Evolutionary conservation across 169 alveolate genomes (phyloP), one percentile per base, ranked within the genome.

Genomic region (Amoebophrya sp.): DNA sequence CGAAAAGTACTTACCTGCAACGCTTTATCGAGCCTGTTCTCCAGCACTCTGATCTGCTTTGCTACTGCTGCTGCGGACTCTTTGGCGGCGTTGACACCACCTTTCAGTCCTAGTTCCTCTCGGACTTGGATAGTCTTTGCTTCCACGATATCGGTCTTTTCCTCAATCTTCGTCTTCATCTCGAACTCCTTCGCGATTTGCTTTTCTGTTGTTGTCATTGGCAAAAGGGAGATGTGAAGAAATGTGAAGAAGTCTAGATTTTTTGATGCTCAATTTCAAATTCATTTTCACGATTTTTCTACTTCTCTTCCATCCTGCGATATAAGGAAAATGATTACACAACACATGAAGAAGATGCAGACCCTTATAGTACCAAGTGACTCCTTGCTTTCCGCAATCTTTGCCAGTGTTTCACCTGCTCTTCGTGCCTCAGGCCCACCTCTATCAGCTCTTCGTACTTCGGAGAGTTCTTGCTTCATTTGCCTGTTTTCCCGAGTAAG

Each of bases 1-100:
- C 90, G 40, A 40, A 36, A 12, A 3, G 3, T 76, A 23, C 54
- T 29, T 18, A 41, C 95, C 92, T 95, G 95, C 92, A 94, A 94
- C 0, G 98, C 97, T 94, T 97, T 96, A 91, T 97, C 99, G 6
- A 97, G 93, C 92, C 98, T 94, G 93, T 96, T 96, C 92, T 97
- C 99, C 91, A 97, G 95, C 91, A 96, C 95, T 78, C 96, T 95
- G 78, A 97, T 96, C 94, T 97, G 96, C 94, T 96, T 96, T 40
- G 95, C 96, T 38, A 96, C 91, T 76, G 96, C 95, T 94, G 94
- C 95, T 54, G 94, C 93, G 77, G 94, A 93, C 89, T 95, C 97
- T 65, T 94, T 94, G 10, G 95, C 94, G 0, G 96, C 96, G 91
- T 96, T 95, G 40, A 94, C 92, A n/a, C 97, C 97, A 18, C 97